Evolutionary conservation across 2,329 filamentous ascomycete species (phyloP), one percentile per base, ranked within the genome.

Genomic region (Xylaria sp.): DNA sequence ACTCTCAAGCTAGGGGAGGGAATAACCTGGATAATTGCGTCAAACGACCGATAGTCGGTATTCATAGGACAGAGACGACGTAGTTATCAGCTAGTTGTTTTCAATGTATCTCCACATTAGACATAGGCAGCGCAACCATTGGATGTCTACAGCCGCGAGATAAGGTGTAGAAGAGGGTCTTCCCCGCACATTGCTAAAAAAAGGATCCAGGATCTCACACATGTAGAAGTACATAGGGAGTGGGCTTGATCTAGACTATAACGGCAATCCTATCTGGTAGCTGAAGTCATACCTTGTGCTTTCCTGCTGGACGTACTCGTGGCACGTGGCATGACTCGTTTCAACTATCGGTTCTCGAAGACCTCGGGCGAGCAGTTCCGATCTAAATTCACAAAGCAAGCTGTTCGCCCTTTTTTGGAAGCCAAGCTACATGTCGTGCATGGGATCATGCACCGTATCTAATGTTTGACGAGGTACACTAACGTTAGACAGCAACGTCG

Each of bases 71-170:
- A 46, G 42, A 57, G 37, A 53, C 52, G 57, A 57, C 43, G 28
- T 25, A 28, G 23, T n/a, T 9, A 6, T 37, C 14, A 15, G 35
- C 35, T 12, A 37, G 35, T 15, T 37, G 42, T 15, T 35, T 28
- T 4, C 8, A 25, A 38, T 25, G 6, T 38, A 25, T 38, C 49
- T 51, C 49, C 33, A 19, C 49, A 51, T 38, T 38, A 9, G 33
- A 38, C 17, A 37, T 23, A 38, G n/a, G 33, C 25, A 51, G 12
- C 7, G n/a, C 31, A n/a, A n/a, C 43, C 21, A 40, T 40, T 58
- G 21, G 53, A 52, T 49, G 33, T 11, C n/a, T n/a, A 47, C 47
- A 52, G 53, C 47, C 37, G 31, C 46, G 56, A 63, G 60, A 60
- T 56, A 60, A 61, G 46, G 52, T 43, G 54, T 49, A 23, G 31